Evolutionary conservation across 257 asterid genomes (phyloP), one percentile per base, ranked within the genome.

Genomic region (Forsythia suspensa): DNA sequence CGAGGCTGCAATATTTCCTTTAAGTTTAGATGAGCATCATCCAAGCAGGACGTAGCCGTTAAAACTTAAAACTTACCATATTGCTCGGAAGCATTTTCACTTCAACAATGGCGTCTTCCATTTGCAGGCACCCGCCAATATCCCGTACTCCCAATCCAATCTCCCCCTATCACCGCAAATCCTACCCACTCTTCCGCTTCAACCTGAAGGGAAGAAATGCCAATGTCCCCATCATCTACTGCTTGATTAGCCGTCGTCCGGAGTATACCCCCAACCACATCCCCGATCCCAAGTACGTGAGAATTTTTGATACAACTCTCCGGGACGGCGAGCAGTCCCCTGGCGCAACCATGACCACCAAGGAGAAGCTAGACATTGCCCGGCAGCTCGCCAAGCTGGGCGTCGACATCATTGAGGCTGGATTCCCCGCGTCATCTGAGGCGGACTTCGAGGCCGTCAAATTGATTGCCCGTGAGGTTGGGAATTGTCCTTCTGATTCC

Each of bases 271-370:
- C 99, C 9, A 82, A 85, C 79, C 96, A 79, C 79, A 93, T 93
- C 40, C 76, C 92, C 34, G 99, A 93, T 88, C 93, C 99, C 2
- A 92, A 90, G 8, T 95, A 93, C 67, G 93, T 95, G 15, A 94
- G 99, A 39, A 85, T 95, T 6, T 95, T 93, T 77, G 97, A 95
- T 78, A 95, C 99, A 61, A 95, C 97, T 4, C 95, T 93, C 82
- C 94, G 98, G 29, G 98, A 95, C 77, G 99, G 99, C 63, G 99
- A 95, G 78, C 99, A 95, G 84, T 95, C 97, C 8, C 99, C 99
- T 13, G 99, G 97, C 15, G 99, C 99, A 75, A 95, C 98, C 71
- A 94, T 95, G 96, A 95, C 98, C 67, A 88, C 92, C 16, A 87
- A 93, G 81, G 97, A 95, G 88, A 95, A 95, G 89, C 91, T 95